A percentile compares a stretch with the other conserved stretches of the same genome.
Conservation (phyloP, 2,329 filamentous ascomycete species). For the Beauveria pseudobassiana region DNA sequence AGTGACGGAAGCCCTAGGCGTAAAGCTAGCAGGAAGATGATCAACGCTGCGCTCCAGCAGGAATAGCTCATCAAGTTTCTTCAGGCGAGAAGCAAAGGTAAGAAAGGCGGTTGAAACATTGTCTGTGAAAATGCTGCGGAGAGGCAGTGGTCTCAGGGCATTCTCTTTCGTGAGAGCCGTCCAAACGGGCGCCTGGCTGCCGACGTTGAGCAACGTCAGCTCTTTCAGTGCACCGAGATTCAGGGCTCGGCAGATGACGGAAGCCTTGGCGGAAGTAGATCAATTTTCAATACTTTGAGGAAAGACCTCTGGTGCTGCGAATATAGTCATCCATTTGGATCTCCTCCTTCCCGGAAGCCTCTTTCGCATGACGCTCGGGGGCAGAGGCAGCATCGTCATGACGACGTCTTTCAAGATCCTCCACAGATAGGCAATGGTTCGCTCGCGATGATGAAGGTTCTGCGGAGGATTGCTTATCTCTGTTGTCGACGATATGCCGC, state of each 20-base stretch:
- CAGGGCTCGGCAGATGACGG: conserved; percentile 47
- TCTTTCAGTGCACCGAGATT: conserved; percentile 49
- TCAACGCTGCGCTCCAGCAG: conserved; percentile 47
- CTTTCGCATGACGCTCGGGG: neutral
- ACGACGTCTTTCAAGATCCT: neutral
- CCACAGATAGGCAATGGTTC: neutral
- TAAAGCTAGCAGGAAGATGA: conserved; percentile 45
- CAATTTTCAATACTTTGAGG: conserved; percentile 47
- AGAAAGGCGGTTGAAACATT: conserved; percentile 51
- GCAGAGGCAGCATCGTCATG: neutral
- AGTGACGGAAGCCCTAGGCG: conserved; percentile 39
- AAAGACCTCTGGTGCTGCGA: conserved; percentile 49
- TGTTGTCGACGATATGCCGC: neutral
- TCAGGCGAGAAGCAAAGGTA: conserved; percentile 43
- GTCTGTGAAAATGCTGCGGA: conserved; percentile 56
- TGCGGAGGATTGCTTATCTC: neutral
- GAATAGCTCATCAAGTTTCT: conserved; percentile 50
- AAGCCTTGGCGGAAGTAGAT: conserved; percentile 52
- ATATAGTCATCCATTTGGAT: conserved; percentile 44
- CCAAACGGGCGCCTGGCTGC: conserved; percentile 55
- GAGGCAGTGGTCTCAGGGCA: conserved; percentile 38
- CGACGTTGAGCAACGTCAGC: conserved; percentile 57
- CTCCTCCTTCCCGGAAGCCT: neutral
- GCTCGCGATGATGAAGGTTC: neutral
- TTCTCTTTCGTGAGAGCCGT: conserved; percentile 47